These are phyloP conservation scores for Tetraselmis chui DNA, from an alignment of 139 green algal species.

Conservation along the genomic window DNA sequence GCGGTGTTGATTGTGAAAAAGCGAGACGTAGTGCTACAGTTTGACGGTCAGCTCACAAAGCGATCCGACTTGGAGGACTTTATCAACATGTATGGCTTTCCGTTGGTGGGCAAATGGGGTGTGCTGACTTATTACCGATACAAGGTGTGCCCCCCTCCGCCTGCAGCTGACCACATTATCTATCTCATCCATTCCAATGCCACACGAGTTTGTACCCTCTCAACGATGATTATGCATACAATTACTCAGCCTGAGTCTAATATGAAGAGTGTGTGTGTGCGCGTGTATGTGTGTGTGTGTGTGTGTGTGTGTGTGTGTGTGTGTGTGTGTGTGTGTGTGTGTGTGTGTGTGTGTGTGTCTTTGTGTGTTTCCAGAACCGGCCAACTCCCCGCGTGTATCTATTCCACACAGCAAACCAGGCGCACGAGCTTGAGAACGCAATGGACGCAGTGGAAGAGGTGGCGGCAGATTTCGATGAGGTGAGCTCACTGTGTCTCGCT, in stretches of 20 bases:
- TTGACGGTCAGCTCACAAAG: constrained; percentile 3
- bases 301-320: too few relatives aligned
- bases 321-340: too few relatives aligned
- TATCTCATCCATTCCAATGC: too few relatives aligned
- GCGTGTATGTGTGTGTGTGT: too few relatives aligned
- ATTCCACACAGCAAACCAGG: constrained; percentile 13
- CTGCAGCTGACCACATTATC: too few relatives aligned
- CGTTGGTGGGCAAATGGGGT: constrained; percentile 20
- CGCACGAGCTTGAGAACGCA: neutral
- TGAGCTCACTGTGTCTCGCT: neutral
- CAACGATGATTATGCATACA: too few relatives aligned
- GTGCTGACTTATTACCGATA: constrained; percentile 23
- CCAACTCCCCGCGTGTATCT: constrained; percentile 7
- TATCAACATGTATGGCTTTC: constrained; percentile 17
- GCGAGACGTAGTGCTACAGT: constrained; percentile 12
- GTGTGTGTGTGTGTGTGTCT: too few relatives aligned
- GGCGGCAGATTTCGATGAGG: constrained; percentile 4
- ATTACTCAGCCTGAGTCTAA: too few relatives aligned
- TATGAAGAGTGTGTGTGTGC: too few relatives aligned
- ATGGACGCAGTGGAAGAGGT: neutral
- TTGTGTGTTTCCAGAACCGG: too few relatives aligned
- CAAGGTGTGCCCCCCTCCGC: too few relatives aligned
- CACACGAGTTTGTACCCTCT: too few relatives aligned
- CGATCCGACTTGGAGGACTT: constrained; percentile 7
- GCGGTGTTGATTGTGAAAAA: constrained; percentile 12